Percentiles rank a stretch among this genome's conserved stretches.
Evolutionary conservation across 768 basidiomycete species (phyloP).

Genomic region (Rhodocollybia butyracea): DNA sequence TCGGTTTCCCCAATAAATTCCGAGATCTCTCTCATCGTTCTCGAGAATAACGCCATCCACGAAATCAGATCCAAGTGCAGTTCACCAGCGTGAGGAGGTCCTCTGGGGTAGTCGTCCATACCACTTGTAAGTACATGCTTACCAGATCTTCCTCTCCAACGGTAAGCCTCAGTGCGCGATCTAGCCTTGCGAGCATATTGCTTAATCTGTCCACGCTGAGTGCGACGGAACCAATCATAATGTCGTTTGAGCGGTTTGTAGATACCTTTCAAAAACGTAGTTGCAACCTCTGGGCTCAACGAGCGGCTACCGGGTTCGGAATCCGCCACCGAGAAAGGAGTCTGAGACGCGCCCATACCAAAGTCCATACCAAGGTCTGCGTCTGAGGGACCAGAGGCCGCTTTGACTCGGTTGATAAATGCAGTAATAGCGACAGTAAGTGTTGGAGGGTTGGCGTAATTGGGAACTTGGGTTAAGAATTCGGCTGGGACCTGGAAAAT

Average conservation of each 20-base stretch:
- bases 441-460: constrained; percentile 93
- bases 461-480: constrained; percentile 92
- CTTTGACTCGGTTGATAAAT: constrained; percentile 74
- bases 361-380: constrained; percentile 66
- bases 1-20: constrained; percentile 84
- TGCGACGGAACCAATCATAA: constrained; percentile 95
- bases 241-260: constrained; percentile 85
- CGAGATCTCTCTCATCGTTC: constrained; percentile 90
- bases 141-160: constrained; percentile 89
- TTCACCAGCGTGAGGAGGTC: constrained; percentile 86
- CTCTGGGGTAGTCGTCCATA: constrained; percentile 95
- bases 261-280: constrained; percentile 71
- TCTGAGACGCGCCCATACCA: constrained; percentile 49
- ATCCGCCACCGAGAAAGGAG: constrained; percentile 26
- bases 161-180: constrained; percentile 88
- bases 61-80: constrained; percentile 90
- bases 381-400: constrained; percentile 45
- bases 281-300: constrained; percentile 59
- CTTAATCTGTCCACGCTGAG: constrained; percentile 91
- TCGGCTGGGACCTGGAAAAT: constrained; percentile 69
- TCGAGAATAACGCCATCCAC: constrained; percentile 95
- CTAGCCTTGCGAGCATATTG: constrained; percentile 81
- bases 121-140: constrained; percentile 90
- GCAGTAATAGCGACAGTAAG: constrained; percentile 91
- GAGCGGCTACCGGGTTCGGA: constrained; percentile 33